Evolutionary conservation across 768 basidiomycete genomes (phyloP), one percentile per base, ranked within the genome.

Genomic region (Saitozyma sp.): DNA sequence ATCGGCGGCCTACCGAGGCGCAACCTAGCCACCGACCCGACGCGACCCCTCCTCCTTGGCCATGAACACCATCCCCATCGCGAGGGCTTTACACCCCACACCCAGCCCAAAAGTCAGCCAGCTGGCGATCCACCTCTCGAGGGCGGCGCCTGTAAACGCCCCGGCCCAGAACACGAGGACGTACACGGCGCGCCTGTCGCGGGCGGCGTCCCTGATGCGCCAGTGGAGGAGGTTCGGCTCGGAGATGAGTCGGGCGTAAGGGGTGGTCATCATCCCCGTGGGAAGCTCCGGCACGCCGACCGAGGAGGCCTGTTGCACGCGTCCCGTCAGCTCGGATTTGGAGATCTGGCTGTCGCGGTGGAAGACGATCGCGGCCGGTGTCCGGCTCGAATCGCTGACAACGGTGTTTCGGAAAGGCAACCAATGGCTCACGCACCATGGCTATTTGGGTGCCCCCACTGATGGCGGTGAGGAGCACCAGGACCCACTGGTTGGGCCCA

Each of bases 181-280:
- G 50, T 67, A 70, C 17, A 67, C n/a, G 46, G 51, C 42, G 19
- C 68, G 65, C 17, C 68, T 43, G 61, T 70, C 62, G 3, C 68
- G 62, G 37, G 52, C 39, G 39, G 6, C 6, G 14, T 48, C 42
- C 29, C 5, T 29, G 29, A 29, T 29, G 2, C 45, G 45, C 19
- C 53, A 42, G 3, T 41, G 16, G 50, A 70, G 64, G 43, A 70
- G 58, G 16, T 63, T 51, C 4, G 66, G 66, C 48, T 70, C 66
- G 14, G 69, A 67, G 19, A 70, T 62, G 50, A 70, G 61, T n/a
- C 66, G 63, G 0, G 69, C 69, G 56, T 70, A 70, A 11, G 66
- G 66, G 39, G 65, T 70, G 8, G 69, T 67, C 66, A 70, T 70
- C 69, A 70, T 70, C 40, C 57, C 69, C 16, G 66, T 70, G 3